These are phyloP conservation scores for Brasenia schreberi DNA, from an alignment of 164 flowering plant species.

Conservation along the genomic window DNA sequence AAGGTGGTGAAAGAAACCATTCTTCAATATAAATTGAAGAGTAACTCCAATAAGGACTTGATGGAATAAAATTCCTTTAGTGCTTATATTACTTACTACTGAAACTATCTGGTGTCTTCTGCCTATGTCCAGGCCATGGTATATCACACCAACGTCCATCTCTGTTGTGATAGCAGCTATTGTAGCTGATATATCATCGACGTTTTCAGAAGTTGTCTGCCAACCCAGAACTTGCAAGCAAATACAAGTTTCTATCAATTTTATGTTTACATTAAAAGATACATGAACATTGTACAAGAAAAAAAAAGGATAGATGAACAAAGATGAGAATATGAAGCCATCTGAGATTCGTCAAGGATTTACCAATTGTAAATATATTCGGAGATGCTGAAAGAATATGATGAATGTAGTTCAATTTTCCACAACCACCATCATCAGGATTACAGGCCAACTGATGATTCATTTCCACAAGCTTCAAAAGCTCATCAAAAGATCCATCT, in stretches of 20 bases:
- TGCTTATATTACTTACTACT: conserved; percentile 46
- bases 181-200: conserved; percentile 77
- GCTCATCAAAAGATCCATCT: conserved; percentile 66
- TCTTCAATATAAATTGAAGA: not conserved
- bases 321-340: not conserved
- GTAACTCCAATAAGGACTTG: not conserved
- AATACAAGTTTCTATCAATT: not conserved
- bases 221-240: conserved; percentile 81
- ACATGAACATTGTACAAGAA: not conserved
- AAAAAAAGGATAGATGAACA: not conserved
- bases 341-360: not conserved
- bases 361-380: conserved; percentile 84
- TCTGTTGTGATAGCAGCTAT: conserved; percentile 62
- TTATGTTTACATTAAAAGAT: not conserved
- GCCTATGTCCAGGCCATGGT: conserved; percentile 76
- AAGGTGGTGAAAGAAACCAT: not conserved
- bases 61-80: not conserved
- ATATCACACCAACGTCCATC: conserved; percentile 71
- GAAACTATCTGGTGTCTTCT: conserved; percentile 62
- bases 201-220: conserved; percentile 85
- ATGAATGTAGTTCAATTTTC: conserved; percentile 65
- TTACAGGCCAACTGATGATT: conserved; percentile 93
- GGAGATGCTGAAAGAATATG: conserved; percentile 73
- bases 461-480: conserved; percentile 78
- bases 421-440: conserved; percentile 86